Evolutionary conservation across 257 asterid species (phyloP).

Genomic region (Jaltomata sinuosa): DNA sequence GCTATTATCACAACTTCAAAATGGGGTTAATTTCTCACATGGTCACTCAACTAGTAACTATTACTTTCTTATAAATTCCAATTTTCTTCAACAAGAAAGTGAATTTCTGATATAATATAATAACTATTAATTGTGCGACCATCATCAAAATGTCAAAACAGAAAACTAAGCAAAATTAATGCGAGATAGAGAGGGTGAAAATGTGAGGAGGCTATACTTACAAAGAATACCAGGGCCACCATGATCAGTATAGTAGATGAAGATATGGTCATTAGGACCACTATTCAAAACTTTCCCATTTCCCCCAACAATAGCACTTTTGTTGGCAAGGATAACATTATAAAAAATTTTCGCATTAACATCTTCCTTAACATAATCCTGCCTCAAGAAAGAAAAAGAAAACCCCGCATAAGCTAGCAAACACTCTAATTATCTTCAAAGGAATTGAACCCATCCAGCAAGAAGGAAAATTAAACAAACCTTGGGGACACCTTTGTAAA

Average conservation of each 20-base stretch:
- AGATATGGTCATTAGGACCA: conserved; percentile 81
- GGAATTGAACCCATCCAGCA: neutral
- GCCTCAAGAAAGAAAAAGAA: conserved; percentile 3
- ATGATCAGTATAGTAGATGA: conserved; percentile 79
- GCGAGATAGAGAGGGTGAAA: too few species aligned
- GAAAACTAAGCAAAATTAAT: too few species aligned
- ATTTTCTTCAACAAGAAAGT: too few species aligned
- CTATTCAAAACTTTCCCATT: conserved; percentile 91
- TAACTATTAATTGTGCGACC: too few species aligned
- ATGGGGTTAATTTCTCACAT: too few species aligned
- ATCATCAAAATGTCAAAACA: too few species aligned
- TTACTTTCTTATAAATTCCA: too few species aligned
- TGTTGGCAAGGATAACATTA: conserved; percentile 73
- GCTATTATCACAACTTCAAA: too few species aligned
- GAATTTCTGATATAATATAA: too few species aligned
- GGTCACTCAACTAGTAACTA: too few species aligned
- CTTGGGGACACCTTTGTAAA: conserved; percentile 92
- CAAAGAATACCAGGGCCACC: conserved; percentile 97
- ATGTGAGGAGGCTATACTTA: conserved; percentile 15
- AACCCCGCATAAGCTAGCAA: neutral
- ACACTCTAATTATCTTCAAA: neutral
- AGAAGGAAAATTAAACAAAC: too few species aligned
- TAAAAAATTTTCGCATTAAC: conserved; percentile 61
- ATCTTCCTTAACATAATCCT: conserved; percentile 78
- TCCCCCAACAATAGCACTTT: conserved; percentile 68